phyloP scores from a whole-genome alignment of 1,284 basidiomycete genomes.

The Agroathelia rolfsii region DNA sequence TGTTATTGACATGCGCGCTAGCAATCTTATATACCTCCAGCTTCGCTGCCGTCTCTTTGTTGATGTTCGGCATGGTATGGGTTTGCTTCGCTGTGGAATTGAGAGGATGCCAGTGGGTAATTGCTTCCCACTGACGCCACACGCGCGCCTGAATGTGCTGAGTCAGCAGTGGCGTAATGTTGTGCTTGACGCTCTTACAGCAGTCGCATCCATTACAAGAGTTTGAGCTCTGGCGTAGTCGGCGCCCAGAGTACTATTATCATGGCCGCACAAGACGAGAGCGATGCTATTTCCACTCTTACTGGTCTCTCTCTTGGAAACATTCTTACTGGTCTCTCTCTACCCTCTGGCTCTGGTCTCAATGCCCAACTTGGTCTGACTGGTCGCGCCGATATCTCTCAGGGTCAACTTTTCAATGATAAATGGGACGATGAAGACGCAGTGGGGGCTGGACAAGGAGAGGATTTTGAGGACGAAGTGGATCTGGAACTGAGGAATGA shows the following conservation, averaged over 20 bases:
- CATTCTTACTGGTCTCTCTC: conserved; percentile 54
- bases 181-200: too few species aligned
- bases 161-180: too few species aligned
- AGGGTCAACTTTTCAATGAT: conserved; percentile 62
- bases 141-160: too few species aligned
- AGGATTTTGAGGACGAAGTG: conserved; percentile 81
- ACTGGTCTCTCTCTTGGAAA: conserved; percentile 67
- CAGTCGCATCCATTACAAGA: too few species aligned
- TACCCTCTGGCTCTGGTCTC: conserved; percentile 50
- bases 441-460: conserved; percentile 63
- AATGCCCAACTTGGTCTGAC: conserved; percentile 63
- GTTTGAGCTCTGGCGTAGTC: too few species aligned
- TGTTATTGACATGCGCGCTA: too few species aligned
- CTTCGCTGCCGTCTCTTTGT: conserved; percentile 23
- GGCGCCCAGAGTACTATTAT: background rate
- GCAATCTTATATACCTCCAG: too few species aligned
- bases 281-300: conserved; percentile 58
- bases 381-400: conserved; percentile 47
- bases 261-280: conserved; percentile 47
- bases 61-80: conserved; percentile 17
- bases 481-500: conserved; percentile 69
- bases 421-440: conserved; percentile 60
- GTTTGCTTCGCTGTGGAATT: too few species aligned
- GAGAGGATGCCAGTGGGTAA: too few species aligned
- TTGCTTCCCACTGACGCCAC: too few species aligned